These are phyloP conservation scores for Macrocybe gigantea DNA, from an alignment of 768 basidiomycete species.

Conservation along the genomic window DNA sequence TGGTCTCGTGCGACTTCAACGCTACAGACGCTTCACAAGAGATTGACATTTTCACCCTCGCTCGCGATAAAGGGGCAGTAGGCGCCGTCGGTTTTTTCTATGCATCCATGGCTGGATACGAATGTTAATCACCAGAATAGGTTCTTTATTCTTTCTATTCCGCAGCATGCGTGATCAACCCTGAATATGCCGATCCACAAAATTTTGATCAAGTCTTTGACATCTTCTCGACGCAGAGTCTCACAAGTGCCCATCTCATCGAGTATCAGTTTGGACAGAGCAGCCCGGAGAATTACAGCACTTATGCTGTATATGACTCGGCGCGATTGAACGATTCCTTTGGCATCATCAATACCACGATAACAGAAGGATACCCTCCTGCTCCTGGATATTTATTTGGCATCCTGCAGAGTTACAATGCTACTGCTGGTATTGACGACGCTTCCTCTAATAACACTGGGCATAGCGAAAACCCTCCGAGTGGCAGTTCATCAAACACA, in stretches of 20 bases:
- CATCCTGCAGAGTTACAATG: conserved; percentile 58
- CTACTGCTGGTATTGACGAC: conserved; percentile 32
- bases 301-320: conserved; percentile 56
- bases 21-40: conserved; percentile 55
- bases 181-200: conserved; percentile 56
- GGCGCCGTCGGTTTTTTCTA: conserved; percentile 52
- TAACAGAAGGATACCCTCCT: conserved; percentile 34
- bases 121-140: conserved; percentile 25
- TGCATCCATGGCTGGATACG: not conserved
- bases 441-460: conserved; percentile 17
- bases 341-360: conserved; percentile 34
- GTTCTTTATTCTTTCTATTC: conserved; percentile 75
- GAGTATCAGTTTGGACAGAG: conserved; percentile 58
- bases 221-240: conserved; percentile 69
- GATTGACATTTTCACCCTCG: conserved; percentile 78
- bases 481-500: conserved; percentile 31
- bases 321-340: conserved; percentile 52
- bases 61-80: conserved; percentile 70
- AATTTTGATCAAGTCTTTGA: conserved; percentile 71
- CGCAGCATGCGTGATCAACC: conserved; percentile 68
- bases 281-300: conserved; percentile 40
- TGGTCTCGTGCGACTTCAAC: conserved; percentile 79
- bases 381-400: conserved; percentile 65
- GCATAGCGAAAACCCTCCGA: conserved; percentile 9
- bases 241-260: conserved; percentile 49